Base-by-base conservation (phyloP, 2,329 filamentous ascomycete genomes). In the Nigrograna mackinnonii region DNA sequence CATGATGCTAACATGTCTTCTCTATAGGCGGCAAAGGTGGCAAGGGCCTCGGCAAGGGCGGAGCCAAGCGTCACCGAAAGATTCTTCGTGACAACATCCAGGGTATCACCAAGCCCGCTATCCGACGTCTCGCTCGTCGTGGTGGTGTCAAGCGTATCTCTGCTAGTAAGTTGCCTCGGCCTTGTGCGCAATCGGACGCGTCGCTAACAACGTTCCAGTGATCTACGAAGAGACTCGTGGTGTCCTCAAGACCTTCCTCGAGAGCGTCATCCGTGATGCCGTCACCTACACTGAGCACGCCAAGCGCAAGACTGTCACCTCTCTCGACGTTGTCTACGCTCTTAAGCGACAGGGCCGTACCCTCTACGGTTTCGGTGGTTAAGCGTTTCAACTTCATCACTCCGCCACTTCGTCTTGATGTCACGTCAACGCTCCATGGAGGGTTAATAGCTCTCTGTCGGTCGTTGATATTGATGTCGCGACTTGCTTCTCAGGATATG, bases 321-420 rank as follows among this genome's bases (percentile, higher is more conserved):
- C 80, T 4, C 79, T 84, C 52, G 80, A 84, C 58, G 81, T 84
- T 26, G 80, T 84, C 68, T 82, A 83, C 60, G 79, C 78, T 43
- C 72, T 82, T 54, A 82, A 85, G 78, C 75, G 82, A 66, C 82
- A 85, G 72, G 82, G 82, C 66, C 79, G 86, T 52, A 73, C 87
- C 69, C 86, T 91, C 56, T 92, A 91, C 80, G 87, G 88, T 79
- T 91, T 91, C 82, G 88, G 88, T 81, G 88, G 87, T 82, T 92
- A 88, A 84, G 64, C 65, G 39, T 44, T 56, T 43, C 46, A 13
- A 13, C 31, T 33, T 33, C 11, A 33, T 11, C 19, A 12, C 31
- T 33, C 31, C 11, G 18, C 16, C 16, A 7, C 31, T 33, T 34
- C 46, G 38, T 28, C 24, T 28, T n/a, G n/a, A n/a, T n/a, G n/a